phyloP scores from a whole-genome alignment of 257 asterid species.

The Anisodus acutangulus region DNA sequence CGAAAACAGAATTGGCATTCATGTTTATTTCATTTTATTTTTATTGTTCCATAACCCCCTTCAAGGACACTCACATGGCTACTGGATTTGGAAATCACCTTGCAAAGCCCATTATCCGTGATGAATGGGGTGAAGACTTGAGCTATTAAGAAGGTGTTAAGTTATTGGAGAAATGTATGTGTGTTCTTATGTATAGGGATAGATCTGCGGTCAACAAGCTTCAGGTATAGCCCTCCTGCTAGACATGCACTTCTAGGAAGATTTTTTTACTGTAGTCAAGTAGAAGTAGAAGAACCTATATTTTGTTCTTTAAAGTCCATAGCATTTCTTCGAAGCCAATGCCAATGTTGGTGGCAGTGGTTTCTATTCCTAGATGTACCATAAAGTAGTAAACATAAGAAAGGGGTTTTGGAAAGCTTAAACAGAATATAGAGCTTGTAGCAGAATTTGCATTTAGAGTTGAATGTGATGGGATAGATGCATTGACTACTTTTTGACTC shows the following conservation, averaged over 20 bases:
- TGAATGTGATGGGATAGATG: too few species aligned
- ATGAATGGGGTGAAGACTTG: conserved; percentile 86
- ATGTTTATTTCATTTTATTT: too few species aligned
- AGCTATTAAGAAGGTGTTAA: conserved; percentile 77
- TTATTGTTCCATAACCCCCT: too few species aligned
- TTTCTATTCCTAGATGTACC: neutral
- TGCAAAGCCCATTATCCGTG: conserved; percentile 86
- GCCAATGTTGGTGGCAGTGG: neutral
- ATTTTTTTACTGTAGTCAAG: neutral
- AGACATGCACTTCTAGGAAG: too few species aligned
- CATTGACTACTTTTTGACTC: neutral
- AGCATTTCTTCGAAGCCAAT: neutral
- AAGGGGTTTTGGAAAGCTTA: neutral
- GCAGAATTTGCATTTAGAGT: too few species aligned
- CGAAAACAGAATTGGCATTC: too few species aligned
- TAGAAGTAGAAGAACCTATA: conserved; percentile 1
- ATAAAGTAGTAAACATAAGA: neutral
- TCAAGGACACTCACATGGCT: conserved; percentile 74
- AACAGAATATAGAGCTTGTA: neutral
- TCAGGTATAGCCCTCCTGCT: conserved; percentile 53
- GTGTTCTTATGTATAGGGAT: conserved; percentile 92
- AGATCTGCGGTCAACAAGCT: conserved; percentile 95
- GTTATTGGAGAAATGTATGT: conserved; percentile 91
- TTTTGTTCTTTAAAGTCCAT: neutral
- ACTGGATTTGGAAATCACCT: conserved; percentile 96